Evolutionary conservation across 805 yeast genomes (phyloP).

Genomic region (Saccharomycopsis sp.): DNA sequence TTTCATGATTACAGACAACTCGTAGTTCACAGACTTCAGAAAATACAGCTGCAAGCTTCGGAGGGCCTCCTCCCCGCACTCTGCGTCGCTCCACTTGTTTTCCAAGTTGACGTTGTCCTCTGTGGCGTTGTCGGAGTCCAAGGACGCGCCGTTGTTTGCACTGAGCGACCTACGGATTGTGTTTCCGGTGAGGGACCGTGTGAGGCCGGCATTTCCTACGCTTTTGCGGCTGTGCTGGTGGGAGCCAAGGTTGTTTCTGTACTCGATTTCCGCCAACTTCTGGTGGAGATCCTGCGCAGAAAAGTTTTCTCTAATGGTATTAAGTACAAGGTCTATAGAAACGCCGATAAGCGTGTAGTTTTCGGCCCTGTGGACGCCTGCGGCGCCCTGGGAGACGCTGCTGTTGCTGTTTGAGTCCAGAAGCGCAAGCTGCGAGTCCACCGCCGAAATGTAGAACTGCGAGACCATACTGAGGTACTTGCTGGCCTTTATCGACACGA

Average conservation of each 20-base stretch:
- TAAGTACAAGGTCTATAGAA: slow-evolving; percentile 10
- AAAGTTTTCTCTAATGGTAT: slow-evolving; percentile 5
- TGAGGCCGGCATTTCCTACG: neutral
- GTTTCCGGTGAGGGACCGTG: neutral
- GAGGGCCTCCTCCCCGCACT: slow-evolving; percentile 24
- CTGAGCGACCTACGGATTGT: slow-evolving; percentile 8
- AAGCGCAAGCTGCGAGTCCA: neutral
- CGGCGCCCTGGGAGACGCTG: neutral
- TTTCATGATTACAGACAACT: slow-evolving; percentile 49
- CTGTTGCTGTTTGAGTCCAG: neutral
- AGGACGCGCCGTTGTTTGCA: neutral
- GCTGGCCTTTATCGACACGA: slow-evolving; percentile 23
- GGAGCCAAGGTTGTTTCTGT: neutral
- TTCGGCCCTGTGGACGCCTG: neutral
- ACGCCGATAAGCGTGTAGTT: neutral
- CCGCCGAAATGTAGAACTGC: neutral
- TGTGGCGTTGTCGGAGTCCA: slow-evolving; percentile 7
- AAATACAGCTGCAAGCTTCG: slow-evolving; percentile 51
- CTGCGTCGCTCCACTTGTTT: slow-evolving; percentile 13
- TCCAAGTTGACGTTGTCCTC: slow-evolving; percentile 17
- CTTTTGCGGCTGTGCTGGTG: neutral
- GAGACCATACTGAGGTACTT: slow-evolving; percentile 24
- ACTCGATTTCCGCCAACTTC: slow-evolving; percentile 3
- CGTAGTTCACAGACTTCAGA: slow-evolving; percentile 54
- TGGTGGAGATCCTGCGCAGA: slow-evolving; percentile 5